phyloP scores from a whole-genome alignment of 331 rosid species.

The Rosa hybrid region DNA sequence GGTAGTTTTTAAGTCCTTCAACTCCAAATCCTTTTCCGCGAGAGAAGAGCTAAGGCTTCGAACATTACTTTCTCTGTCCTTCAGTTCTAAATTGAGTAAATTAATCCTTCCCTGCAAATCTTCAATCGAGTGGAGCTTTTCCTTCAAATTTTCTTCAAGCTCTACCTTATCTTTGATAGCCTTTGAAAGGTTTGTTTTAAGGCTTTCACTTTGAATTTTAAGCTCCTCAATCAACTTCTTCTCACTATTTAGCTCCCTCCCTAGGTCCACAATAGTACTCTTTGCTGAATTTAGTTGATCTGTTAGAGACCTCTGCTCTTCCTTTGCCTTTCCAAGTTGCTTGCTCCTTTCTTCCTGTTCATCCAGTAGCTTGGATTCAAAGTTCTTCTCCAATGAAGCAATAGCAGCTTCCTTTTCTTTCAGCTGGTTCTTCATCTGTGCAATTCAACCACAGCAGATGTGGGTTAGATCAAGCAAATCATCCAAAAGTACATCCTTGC shows the following conservation, averaged over 20 bases:
- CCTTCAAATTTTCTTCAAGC: conserved; percentile 56
- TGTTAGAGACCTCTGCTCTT: conserved; percentile 57
- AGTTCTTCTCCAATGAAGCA: conserved; percentile 53
- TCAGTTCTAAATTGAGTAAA: conserved; percentile 54
- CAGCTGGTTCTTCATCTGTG: conserved; percentile 64
- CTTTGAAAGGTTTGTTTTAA: conserved; percentile 52
- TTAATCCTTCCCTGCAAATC: conserved; percentile 52
- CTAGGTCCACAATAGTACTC: conserved; percentile 47
- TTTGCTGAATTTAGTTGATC: conserved; percentile 61
- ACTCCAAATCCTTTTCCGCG: conserved; percentile 64
- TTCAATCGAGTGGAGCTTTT: conserved; percentile 45
- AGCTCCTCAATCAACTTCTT: conserved; percentile 55
- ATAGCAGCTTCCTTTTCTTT: conserved; percentile 70
- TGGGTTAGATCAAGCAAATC: conserved; percentile 25
- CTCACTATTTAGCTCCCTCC: conserved; percentile 60
- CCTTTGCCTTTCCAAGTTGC: conserved; percentile 62
- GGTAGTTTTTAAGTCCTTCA: conserved; percentile 52
- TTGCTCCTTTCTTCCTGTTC: conserved; percentile 66
- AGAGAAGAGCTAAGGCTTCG: conserved; percentile 61
- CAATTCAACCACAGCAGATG: conserved; percentile 30
- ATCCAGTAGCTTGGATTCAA: conserved; percentile 57
- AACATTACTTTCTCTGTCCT: conserved; percentile 48
- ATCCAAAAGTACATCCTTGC: not conserved
- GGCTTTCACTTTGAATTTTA: conserved; percentile 52
- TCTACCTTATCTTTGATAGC: conserved; percentile 47